Evolutionary conservation across 495 filamentous ascomycete genomes (phyloP), one percentile per base, ranked within the genome.

Genomic region (Trichoderma parareesei): DNA sequence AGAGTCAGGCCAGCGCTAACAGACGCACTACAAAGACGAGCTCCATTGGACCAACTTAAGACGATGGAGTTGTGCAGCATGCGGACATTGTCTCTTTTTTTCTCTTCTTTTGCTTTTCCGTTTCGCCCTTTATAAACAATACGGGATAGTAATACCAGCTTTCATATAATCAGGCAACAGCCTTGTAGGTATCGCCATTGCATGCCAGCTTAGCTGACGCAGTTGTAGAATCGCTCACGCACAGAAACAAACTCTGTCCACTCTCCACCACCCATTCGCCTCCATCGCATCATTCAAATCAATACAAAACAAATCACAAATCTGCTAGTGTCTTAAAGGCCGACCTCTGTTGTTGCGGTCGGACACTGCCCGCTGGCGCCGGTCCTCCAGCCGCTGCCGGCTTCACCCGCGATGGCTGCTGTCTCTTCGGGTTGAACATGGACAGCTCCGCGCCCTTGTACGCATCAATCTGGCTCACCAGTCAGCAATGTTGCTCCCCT

Each of bases 381-480:
- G 66, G 64, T 18, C 62, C 33, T 37, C 9, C 27, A 35, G 53
- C 66, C 8, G 63, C 3, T 35, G 65, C 57, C 16, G 67, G 67
- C 42, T 66, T 66, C 18, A 62, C 14, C 7, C 70, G 67, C 37
- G 66, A 65, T 13, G 70, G 64, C 14, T 69, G 69, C 3, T 73
- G 71, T 38, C 72, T 76, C 20, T 78, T 73, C 49, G 85, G 74
- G 67, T 90, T 91, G 74, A 88, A 91, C 20, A 75, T 69, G 2
- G 86, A 89, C 37, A 76, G 78, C 71, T 87, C 81, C 0, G 87
- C 88, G 10, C 88, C 78, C 63, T 76, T 76, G 75, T 89, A 88
- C 1, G 87, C 80, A 67, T 90, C 87, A 59, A 90, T 75, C 85
- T 88, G 69, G 59, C 38, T 62, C 42, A 61, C 16, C 14, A 38